Evolutionary conservation across 169 alveolate genomes (phyloP), one percentile per base, ranked within the genome.

Genomic region (Eimeria acervulina): DNA sequence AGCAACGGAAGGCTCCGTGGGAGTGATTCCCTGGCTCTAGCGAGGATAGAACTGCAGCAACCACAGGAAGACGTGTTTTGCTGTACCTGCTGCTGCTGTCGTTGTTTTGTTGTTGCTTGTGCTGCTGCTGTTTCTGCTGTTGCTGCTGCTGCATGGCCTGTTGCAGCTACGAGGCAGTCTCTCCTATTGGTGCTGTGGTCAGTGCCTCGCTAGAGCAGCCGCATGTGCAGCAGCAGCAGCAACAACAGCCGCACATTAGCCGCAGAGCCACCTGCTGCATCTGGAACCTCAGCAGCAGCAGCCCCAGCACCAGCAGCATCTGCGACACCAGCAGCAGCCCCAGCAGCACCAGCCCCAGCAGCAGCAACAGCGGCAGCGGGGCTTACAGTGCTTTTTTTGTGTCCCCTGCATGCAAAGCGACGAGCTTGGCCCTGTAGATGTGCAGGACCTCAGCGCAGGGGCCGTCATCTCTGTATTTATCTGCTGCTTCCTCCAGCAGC

Each of bases 401-500:
- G 74, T 83, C 91, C 31, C 91, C 91, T 17, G 33, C 74, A 76
- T 83, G 91, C 15, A 83, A 83, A 15, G 91, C 91, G 6, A 83
- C 76, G 13, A 83, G 74, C 51, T 83, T 83, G 55, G 91, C 91
- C 31, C 91, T 83, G 76, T 83, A 83, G 44, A 83, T 38, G 23
- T 83, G 91, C 74, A 83, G 70, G 52, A 83, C 33, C 91, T 83
- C 91, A n/a, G 91, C 91, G 28, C 91, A 83, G 51, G 76, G 74
- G 3, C 31, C 51, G 6, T 83, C 36, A 42, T 83, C 91, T 83
- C 51, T 44, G 74, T 83, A 83, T 38, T 83, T 83, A 0, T 83
- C 91, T 44, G 91, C 91, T 52, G 91, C 91, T 44, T 83, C 91
- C 74, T 83, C 68, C 76, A 83, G 74, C 76, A 83, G 91, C 91